Conservation (phyloP, 2,329 filamentous ascomycete genomes). For the Ciborinia camelliae region DNA sequence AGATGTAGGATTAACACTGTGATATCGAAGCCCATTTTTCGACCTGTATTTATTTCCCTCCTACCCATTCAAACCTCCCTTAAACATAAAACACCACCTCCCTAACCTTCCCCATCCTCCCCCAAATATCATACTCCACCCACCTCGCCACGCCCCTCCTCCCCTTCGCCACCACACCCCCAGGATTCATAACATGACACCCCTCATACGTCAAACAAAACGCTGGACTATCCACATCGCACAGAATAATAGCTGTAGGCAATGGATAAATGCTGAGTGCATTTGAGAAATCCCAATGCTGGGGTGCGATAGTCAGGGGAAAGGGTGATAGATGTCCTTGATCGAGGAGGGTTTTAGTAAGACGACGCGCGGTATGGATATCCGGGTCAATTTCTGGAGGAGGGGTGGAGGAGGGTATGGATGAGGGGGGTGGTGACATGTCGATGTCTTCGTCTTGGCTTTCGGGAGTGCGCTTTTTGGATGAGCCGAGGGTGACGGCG, state of each 20-base stretch:
- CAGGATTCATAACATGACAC: conserved; percentile 93
- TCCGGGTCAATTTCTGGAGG: conserved; percentile 40
- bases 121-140: conserved; percentile 75
- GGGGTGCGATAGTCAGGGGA: conserved; percentile 70
- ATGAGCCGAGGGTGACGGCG: conserved; percentile 62
- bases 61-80: not conserved
- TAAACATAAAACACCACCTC: conserved; percentile 33
- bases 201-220: conserved; percentile 93
- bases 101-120: conserved; percentile 33
- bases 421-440: conserved; percentile 6
- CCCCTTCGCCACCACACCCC: conserved; percentile 67
- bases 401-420: not conserved
- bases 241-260: conserved; percentile 77
- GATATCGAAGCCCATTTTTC: not conserved
- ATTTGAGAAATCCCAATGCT: conserved; percentile 84
- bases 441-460: conserved; percentile 27
- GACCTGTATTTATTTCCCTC: not conserved
- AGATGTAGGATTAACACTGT: not conserved
- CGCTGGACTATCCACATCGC: conserved; percentile 75
- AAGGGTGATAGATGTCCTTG: conserved; percentile 90
- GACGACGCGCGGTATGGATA: conserved; percentile 61
- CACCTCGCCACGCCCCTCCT: conserved; percentile 70
- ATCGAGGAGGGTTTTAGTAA: conserved; percentile 88
- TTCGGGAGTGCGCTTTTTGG: not conserved
- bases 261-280: conserved; percentile 81